Evolutionary conservation across 2,329 filamentous ascomycete species (phyloP), one percentile per base, ranked within the genome.

Genomic region (Phaeosphaeria sp.): DNA sequence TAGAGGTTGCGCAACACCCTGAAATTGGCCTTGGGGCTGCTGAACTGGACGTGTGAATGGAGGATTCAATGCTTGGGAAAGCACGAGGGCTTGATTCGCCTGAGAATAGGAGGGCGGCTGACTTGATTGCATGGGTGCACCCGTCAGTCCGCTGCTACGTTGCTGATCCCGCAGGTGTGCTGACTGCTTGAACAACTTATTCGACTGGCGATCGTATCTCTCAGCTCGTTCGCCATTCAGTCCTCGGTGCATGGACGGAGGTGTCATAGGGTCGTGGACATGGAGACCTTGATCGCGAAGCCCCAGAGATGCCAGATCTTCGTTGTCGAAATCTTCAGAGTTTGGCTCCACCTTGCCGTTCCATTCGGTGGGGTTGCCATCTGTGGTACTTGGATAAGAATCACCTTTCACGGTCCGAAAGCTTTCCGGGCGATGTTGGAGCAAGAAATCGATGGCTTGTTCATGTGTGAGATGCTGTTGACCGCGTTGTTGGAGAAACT

Each of bases 301-400:
- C 15, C 61, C 60, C 2, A 60, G 58, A 25, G 61, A 64, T 11
- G 40, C 40, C 2, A 33, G 44, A 22, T 22, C 55, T 5, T 49
- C 44, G 25, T 56, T 48, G 11, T 56, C 27, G 6, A 47, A 9
- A 17, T 59, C 57, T 25, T 69, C 52, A 24, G 55, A 55, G 25
- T 36, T 47, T 44, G 24, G 49, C 18, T 61, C 59, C 40, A 63
- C 61, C 3, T 50, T 56, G 49, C 55, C 55, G 46, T 40, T 51
- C 60, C 51, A 49, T 43, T 65, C 61, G 30, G 64, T 66, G 48
- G 66, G 54, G 30, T 65, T 55, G 4, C 76, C 76, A 33, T 75
- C 72, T 9, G 75, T 77, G 2, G 76, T 78, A 25, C 69, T 67
- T 18, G 76, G 75, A 51, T 78, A 78, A n/a, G 76, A 77, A 36